Evolutionary conservation across 345 rosid genomes (phyloP), one percentile per base, ranked within the genome.

Genomic region (Pistacia atlantica): DNA sequence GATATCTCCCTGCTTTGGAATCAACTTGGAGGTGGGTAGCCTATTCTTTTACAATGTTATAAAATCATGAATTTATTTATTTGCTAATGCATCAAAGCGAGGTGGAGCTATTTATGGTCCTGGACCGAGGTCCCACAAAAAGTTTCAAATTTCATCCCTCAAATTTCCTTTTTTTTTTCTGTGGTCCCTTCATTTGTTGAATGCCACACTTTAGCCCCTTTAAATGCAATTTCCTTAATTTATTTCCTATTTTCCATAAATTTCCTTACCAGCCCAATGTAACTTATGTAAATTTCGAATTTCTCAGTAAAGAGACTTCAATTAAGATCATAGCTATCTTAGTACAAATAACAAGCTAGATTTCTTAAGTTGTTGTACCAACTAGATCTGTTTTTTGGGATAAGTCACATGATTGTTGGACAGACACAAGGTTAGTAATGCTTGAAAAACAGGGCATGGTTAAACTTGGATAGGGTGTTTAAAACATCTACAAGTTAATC

Each of bases 1-100:
- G 28, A 37, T 63, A 81, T 82, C 79, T 67, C 61, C 97, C 97
- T 78, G 75, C 89, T 75, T 49, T 42, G 33, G 3, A 69, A 69
- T 78, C 84, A 65, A 85, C 82, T 74, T 91, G 97, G 94, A 88
- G 38, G 97, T 91, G 81, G 71, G 91, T 80, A 66, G 73, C 67
- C 61, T 35, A n/a, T 55, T 33, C 59, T 76, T 57, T 71, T 17
- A 8, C 58, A 35, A 18, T 52, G 35, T 56, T 62, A 70, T 13
- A 3, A 59, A 38, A 14, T 46, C 58, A 45, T 46, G 37, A 25
- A 6, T 67, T 52, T 11, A 58, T 38, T 16, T 67, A 33, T 68
- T 79, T 64, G 56, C 42, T 14, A 14, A n/a, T 71, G 11, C 55
- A 8, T 20, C 22, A 52, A 38, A 16, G 28, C 18, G 37, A 31